Percentiles rank a stretch among this genome's conserved stretches.
phyloP scores from a whole-genome alignment of 768 basidiomycete species.

The Suillus bovinus region DNA sequence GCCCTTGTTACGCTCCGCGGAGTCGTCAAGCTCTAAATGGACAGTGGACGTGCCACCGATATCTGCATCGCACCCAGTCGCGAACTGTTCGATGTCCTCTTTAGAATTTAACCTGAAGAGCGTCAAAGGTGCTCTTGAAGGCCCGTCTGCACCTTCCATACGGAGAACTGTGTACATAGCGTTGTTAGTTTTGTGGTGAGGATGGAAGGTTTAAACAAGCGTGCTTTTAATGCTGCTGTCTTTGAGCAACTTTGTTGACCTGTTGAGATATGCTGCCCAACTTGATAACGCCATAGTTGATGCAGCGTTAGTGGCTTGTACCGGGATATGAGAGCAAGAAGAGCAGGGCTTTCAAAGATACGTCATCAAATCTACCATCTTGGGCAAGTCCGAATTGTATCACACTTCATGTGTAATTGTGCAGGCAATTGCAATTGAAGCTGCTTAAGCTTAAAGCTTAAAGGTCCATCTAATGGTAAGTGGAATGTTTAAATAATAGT shows the following conservation, averaged over 20 bases:
- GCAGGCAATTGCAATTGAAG: not conserved
- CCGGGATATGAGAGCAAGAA: not conserved
- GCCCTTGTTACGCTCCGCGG: slow-evolving; percentile 43
- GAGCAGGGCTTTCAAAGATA: not conserved
- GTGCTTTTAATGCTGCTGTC: slow-evolving; percentile 45
- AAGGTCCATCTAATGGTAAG: not conserved
- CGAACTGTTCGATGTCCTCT: slow-evolving; percentile 61
- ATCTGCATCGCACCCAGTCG: slow-evolving; percentile 84
- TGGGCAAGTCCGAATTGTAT: not conserved
- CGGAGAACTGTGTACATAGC: slow-evolving; percentile 50
- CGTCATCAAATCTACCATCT: not conserved
- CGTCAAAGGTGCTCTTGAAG: slow-evolving; percentile 58
- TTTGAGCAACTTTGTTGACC: slow-evolving; percentile 38
- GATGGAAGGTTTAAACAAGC: slow-evolving; percentile 22
- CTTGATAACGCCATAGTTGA: slow-evolving; percentile 26
- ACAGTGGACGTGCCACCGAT: slow-evolving; percentile 83
- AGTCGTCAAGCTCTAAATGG: slow-evolving; percentile 68
- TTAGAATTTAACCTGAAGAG: slow-evolving; percentile 65
- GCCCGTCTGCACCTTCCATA: slow-evolving; percentile 76
- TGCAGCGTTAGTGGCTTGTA: not conserved
- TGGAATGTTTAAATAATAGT: not conserved
- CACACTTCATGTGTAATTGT: not conserved
- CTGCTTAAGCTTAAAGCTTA: not conserved
- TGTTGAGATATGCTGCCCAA: slow-evolving; percentile 35
- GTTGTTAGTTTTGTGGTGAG: slow-evolving; percentile 14